Evolutionary conservation across 1,139 yeast genomes (phyloP).

Genomic region (Pichia inconspicua): DNA sequence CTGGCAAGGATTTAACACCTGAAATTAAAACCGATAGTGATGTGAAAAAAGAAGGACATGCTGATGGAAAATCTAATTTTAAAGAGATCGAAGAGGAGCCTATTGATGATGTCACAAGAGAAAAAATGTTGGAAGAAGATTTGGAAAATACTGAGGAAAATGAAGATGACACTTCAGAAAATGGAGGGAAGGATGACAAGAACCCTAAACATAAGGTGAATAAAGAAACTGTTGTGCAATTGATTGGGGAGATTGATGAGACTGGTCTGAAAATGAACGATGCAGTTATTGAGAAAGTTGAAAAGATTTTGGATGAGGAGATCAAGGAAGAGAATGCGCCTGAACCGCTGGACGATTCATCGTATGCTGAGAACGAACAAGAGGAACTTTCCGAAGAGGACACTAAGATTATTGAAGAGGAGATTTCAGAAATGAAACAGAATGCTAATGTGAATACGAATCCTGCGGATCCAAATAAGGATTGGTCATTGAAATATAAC

Average conservation of each 20-base stretch:
- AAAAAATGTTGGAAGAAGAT: neutral
- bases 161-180: neutral
- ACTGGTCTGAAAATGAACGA: neutral
- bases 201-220: neutral
- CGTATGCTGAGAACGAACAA: neutral
- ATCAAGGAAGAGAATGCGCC: neutral
- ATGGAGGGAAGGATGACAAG: neutral
- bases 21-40: neutral
- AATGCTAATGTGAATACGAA: neutral
- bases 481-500: slow-evolving; percentile 8
- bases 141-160: neutral
- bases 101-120: neutral
- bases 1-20: neutral
- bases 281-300: neutral
- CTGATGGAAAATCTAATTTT: neutral
- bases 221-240: neutral
- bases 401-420: neutral
- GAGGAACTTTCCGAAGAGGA: slow-evolving; percentile 1
- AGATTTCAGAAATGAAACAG: neutral
- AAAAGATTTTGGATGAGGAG: neutral
- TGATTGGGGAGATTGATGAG: neutral
- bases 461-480: slow-evolving; percentile 5
- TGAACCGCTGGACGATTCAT: neutral
- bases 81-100: neutral
- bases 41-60: neutral